These are phyloP conservation scores for Meredithiella fracta DNA, from an alignment of 2,329 filamentous ascomycete genomes.

Conservation along the genomic window DNA sequence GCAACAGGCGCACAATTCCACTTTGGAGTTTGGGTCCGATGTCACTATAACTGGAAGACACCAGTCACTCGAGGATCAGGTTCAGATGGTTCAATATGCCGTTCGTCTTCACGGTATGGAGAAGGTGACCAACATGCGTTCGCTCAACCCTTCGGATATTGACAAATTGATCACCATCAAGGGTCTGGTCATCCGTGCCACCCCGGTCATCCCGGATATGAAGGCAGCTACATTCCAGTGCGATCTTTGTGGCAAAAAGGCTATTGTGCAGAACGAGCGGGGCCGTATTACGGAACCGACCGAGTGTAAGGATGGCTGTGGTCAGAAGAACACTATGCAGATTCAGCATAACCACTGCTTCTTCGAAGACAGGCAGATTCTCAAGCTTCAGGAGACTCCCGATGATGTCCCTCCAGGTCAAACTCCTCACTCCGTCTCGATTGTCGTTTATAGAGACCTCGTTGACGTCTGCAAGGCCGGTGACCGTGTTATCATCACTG, in stretches of 20 bases:
- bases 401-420: conserved; percentile 90
- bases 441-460: conserved; percentile 91
- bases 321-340: conserved; percentile 87
- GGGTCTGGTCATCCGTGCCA: conserved; percentile 87
- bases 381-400: conserved; percentile 95
- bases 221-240: conserved; percentile 97
- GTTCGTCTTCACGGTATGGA: conserved; percentile 83
- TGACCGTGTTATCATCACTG: conserved; percentile 88
- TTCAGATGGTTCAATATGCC: conserved; percentile 64
- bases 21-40: conserved; percentile 30
- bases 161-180: conserved; percentile 93
- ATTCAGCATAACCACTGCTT: conserved; percentile 90
- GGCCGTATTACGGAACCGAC: conserved; percentile 94
- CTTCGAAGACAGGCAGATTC: conserved; percentile 95
- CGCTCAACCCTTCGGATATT: conserved; percentile 91
- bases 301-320: conserved; percentile 71
- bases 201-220: conserved; percentile 96
- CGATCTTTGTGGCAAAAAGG: conserved; percentile 78
- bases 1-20: conserved; percentile 41
- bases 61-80: conserved; percentile 58
- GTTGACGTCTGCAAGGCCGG: conserved; percentile 97
- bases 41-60: conserved; percentile 22
- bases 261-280: conserved; percentile 81
- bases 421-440: conserved; percentile 89
- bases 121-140: conserved; percentile 73